Percentiles rank a stretch among this genome's conserved stretches.
Conservation (phyloP, 176 grass and related monocot genomes). For the Oryza meyeriana region DNA sequence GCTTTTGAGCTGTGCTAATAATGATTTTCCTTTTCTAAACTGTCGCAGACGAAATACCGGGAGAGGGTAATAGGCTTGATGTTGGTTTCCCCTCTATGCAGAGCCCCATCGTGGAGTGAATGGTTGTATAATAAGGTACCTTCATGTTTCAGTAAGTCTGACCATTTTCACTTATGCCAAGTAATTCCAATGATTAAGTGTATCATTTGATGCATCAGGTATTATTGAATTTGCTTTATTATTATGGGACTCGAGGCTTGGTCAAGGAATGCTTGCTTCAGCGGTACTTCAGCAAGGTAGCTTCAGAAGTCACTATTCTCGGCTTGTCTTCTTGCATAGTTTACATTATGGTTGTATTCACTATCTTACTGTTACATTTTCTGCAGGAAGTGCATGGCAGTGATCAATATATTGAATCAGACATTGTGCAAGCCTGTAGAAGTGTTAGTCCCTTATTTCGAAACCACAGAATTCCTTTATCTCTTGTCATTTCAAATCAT, state of each 20-base stretch:
- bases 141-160: conserved; percentile 3
- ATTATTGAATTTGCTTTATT: conserved; percentile 78
- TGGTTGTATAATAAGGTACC: conserved; percentile 82
- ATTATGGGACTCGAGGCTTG: conserved; percentile 68
- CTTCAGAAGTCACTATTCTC: conserved; percentile 18
- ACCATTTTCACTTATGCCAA: neutral
- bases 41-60: conserved; percentile 60
- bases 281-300: conserved; percentile 92
- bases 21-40: neutral
- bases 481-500: neutral
- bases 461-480: neutral
- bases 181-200: neutral
- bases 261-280: conserved; percentile 77
- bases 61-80: conserved; percentile 75
- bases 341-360: neutral
- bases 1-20: neutral
- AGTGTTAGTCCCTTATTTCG: conserved; percentile 38
- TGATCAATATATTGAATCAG: conserved; percentile 60
- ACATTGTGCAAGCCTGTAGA: conserved; percentile 78
- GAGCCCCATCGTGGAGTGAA: conserved; percentile 78
- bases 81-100: conserved; percentile 85
- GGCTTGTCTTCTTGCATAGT: conserved; percentile 1
- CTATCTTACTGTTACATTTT: conserved; percentile 1
- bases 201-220: conserved; percentile 37
- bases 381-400: conserved; percentile 63